Base-by-base conservation (phyloP, 2,329 filamentous ascomycete genomes). In the Blastomyces percursus region DNA sequence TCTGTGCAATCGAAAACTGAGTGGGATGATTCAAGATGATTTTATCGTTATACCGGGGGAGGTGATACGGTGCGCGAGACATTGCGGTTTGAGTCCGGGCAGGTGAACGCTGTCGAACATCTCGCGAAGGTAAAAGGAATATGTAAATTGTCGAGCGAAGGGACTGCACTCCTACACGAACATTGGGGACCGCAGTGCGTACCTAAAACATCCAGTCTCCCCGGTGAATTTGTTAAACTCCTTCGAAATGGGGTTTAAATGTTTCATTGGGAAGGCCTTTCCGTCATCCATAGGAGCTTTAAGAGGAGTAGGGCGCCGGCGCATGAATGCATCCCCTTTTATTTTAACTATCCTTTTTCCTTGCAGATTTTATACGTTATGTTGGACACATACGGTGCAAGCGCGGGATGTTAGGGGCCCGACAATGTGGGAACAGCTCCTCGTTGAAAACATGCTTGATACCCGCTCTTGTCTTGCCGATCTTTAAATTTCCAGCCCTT, bases 81-180 rank as follows among this genome's bases (percentile, higher is more conserved):
- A 58, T 79, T 76, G 3, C 71, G 76, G 1, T 63, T 80, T 4
- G 75, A 77, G 12, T 78, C 77, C 44, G 72, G 71, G 1, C 77
- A 78, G 16, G 65, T 74, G 0, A 74, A 77, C 65, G 75, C 74
- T 0, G 73, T 79, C 14, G 74, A 79, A 61, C 73, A 77, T 61
- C 78, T 79, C 60, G 67, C 77, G 46, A 78, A 75, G 60, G 75
- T 77, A 1, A 73, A 74, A 24, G 69, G 76, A 0, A 66, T 79
- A 5, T 77, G 78, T 0, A 64, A 54, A 54, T 11, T 62, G 12
- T 70, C 79, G 2, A 67, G 65, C 5, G 1, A n/a, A 19, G 61
- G 1, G n/a, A 60, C 3, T 72, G 73, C 7, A 6, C 51, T 54
- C 51, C 27, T 35, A 9, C 14, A 14, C 30, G 35, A 54, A 27